Evolutionary conservation across 2,329 filamentous ascomycete genomes (phyloP).

Genomic region (Pseudocercospora musae): DNA sequence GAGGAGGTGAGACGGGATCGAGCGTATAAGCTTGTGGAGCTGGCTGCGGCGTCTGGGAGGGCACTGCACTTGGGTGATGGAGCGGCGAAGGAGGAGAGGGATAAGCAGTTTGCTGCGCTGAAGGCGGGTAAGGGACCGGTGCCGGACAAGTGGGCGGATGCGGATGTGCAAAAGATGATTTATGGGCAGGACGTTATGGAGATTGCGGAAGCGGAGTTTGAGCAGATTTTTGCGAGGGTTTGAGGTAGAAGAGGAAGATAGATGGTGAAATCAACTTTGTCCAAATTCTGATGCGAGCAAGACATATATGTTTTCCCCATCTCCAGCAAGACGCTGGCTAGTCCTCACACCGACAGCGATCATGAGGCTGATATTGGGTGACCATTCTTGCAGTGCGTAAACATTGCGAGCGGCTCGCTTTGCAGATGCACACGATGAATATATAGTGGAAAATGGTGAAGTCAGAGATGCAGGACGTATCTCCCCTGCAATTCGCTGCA

Average conservation of each 20-base stretch:
- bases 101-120: constrained; percentile 52
- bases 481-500: background rate
- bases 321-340: too few relatives aligned
- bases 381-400: too few relatives aligned
- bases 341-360: too few relatives aligned
- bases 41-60: constrained; percentile 54
- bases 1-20: constrained; percentile 55
- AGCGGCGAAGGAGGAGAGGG: constrained; percentile 57
- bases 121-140: constrained; percentile 42
- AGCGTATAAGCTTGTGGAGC: constrained; percentile 55
- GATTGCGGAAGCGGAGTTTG: constrained; percentile 45
- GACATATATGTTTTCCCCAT: too few relatives aligned
- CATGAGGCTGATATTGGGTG: too few relatives aligned
- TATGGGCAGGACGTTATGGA: constrained; percentile 47
- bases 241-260: background rate
- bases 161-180: constrained; percentile 49
- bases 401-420: too few relatives aligned
- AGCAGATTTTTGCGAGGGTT: constrained; percentile 33
- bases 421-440: background rate
- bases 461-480: background rate
- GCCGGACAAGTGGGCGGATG: constrained; percentile 53
- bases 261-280: too few relatives aligned
- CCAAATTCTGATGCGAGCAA: too few relatives aligned
- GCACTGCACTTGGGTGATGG: constrained; percentile 57
- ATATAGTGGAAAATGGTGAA: background rate